phyloP scores from a whole-genome alignment of 2,329 filamentous ascomycete genomes.

The Fusarium algeriense region DNA sequence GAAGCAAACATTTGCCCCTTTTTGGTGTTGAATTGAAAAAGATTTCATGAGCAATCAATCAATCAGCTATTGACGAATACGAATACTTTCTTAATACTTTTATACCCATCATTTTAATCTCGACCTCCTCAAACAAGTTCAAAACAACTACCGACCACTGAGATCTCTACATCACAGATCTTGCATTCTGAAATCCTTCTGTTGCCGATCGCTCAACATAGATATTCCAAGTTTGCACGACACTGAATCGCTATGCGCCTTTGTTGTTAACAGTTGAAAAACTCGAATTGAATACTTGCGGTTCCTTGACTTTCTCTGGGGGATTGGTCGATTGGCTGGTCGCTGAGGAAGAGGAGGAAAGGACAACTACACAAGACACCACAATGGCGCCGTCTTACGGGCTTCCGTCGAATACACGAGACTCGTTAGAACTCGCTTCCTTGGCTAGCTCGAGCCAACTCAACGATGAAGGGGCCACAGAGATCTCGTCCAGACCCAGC shows the following conservation, averaged over 20 bases:
- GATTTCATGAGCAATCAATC: slow-evolving; percentile 26
- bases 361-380: slow-evolving; percentile 45
- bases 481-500: slow-evolving; percentile 83
- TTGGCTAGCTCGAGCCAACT: slow-evolving; percentile 82
- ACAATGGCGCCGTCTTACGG: slow-evolving; percentile 57
- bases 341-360: slow-evolving; percentile 19
- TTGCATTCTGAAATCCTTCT: slow-evolving; percentile 15
- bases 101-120: slow-evolving; percentile 38
- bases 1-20: slow-evolving; percentile 22
- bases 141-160: slow-evolving; percentile 16
- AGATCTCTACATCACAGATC: slow-evolving; percentile 31
- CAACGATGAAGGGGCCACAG: slow-evolving; percentile 67
- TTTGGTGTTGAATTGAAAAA: slow-evolving; percentile 40
- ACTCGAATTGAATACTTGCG: slow-evolving; percentile 25
- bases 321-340: slow-evolving; percentile 17
- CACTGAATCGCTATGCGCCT: slow-evolving; percentile 45
- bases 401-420: slow-evolving; percentile 70
- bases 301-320: background rate
- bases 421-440: slow-evolving; percentile 96
- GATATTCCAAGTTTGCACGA: background rate
- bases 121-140: slow-evolving; percentile 10
- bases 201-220: slow-evolving; percentile 10
- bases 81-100: slow-evolving; percentile 13
- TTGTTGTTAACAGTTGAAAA: slow-evolving; percentile 37
- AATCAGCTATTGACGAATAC: slow-evolving; percentile 23